phyloP scores from a whole-genome alignment of 805 yeast genomes.

The Yarrowia porcina region DNA sequence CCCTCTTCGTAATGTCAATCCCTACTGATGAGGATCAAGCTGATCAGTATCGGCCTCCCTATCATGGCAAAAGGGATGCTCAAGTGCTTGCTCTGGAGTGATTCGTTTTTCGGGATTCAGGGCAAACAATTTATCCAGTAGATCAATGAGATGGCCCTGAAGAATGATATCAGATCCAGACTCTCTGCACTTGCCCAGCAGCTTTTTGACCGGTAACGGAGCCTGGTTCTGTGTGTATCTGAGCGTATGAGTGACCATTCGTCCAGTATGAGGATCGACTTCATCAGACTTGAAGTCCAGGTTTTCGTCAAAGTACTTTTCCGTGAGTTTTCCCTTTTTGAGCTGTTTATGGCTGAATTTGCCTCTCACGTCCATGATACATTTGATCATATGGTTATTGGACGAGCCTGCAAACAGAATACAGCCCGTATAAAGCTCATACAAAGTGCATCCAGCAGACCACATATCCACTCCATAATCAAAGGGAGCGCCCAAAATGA shows the following conservation, averaged over 20 bases:
- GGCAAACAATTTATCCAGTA: slow-evolving; percentile 35
- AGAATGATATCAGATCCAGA: slow-evolving; percentile 20
- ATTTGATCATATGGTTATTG: slow-evolving; percentile 60
- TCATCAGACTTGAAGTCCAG: slow-evolving; percentile 32
- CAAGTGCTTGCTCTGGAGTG: slow-evolving; percentile 60
- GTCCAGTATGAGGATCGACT: slow-evolving; percentile 32
- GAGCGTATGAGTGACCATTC: slow-evolving; percentile 27
- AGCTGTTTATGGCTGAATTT: slow-evolving; percentile 36
- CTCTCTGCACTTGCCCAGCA: slow-evolving; percentile 25
- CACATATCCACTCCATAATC: slow-evolving; percentile 74
- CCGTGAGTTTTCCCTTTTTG: slow-evolving; percentile 33
- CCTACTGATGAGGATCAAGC: background rate
- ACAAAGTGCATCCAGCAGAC: slow-evolving; percentile 92
- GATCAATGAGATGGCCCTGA: slow-evolving; percentile 33
- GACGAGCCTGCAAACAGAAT: slow-evolving; percentile 88
- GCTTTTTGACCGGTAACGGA: background rate
- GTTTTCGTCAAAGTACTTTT: slow-evolving; percentile 35
- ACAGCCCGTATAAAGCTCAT: slow-evolving; percentile 89
- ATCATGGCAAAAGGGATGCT: slow-evolving; percentile 50
- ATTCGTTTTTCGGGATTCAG: slow-evolving; percentile 65
- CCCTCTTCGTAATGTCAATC: too few species aligned
- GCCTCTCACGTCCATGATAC: slow-evolving; percentile 38
- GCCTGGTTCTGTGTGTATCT: slow-evolving; percentile 25
- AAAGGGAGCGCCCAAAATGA: slow-evolving; percentile 64
- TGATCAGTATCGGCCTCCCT: background rate